Percentiles rank a stretch among this genome's conserved stretches.
Conservation (phyloP, 352 stramenopile species). For the Phytophthora pistaciae region DNA sequence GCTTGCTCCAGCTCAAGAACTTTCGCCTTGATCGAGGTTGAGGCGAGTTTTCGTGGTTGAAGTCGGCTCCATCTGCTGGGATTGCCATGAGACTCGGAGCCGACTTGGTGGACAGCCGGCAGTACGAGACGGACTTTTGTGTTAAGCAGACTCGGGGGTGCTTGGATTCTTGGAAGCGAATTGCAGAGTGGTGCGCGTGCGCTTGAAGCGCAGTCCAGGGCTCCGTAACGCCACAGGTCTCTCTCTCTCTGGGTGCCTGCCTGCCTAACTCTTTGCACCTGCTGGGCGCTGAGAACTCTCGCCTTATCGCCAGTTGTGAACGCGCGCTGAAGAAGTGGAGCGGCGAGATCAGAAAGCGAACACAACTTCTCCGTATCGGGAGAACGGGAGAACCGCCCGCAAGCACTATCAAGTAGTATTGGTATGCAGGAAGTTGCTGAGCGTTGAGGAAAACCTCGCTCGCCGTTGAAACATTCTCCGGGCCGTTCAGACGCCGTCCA, state of each 20-base stretch:
- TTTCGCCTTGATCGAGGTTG: background rate
- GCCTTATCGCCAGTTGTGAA: conserved; percentile 30
- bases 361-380: conserved; percentile 10
- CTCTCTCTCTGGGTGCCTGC: conserved; percentile 5
- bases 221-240: conserved; percentile 1
- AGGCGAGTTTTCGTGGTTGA: conserved; percentile 21
- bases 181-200: conserved; percentile 21
- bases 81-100: background rate
- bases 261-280: conserved; percentile 3
- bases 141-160: conserved; percentile 1
- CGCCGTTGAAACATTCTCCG: conserved; percentile 10
- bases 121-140: background rate
- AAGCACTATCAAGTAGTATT: too few species aligned
- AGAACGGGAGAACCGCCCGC: too few species aligned
- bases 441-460: conserved; percentile 17
- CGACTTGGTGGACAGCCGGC: conserved; percentile 3
- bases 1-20: conserved; percentile 5
- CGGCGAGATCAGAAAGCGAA: conserved; percentile 19
- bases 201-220: conserved; percentile 16
- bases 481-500: conserved; percentile 11
- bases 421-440: background rate
- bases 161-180: conserved; percentile 6
- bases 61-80: conserved; percentile 17
- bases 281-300: conserved; percentile 13
- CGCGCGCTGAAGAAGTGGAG: conserved; percentile 17